A percentile compares a stretch with the other conserved stretches of the same genome.
Evolutionary conservation across 441 rosid species (phyloP).

Genomic region (Croton setiger): DNA sequence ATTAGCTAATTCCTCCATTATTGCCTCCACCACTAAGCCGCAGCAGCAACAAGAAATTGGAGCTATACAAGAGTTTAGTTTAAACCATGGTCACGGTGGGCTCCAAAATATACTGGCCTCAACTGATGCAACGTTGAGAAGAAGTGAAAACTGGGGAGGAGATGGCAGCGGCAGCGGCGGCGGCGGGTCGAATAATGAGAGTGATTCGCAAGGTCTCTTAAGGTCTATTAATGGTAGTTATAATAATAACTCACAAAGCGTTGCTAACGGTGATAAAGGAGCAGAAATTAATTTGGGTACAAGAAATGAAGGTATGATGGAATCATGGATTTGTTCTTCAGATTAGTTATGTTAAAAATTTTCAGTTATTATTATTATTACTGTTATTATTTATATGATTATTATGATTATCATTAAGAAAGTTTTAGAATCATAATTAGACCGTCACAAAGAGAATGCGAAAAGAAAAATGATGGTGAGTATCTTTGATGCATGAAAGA

Average conservation of each 20-base stretch:
- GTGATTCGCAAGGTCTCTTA: conserved; percentile 22
- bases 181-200: conserved; percentile 8
- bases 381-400: background rate
- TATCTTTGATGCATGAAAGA: conserved; percentile 32
- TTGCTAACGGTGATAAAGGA: conserved; percentile 37
- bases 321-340: conserved; percentile 84
- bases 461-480: conserved; percentile 26
- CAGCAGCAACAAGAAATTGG: conserved; percentile 30
- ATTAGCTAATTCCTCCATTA: conserved; percentile 33
- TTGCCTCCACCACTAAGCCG: conserved; percentile 25
- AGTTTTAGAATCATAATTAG: conserved; percentile 4
- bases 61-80: conserved; percentile 42
- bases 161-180: conserved; percentile 9
- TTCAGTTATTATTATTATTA: background rate
- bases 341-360: conserved; percentile 31
- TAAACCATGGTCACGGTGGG: conserved; percentile 35
- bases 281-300: conserved; percentile 26
- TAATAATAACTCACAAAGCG: conserved; percentile 29
- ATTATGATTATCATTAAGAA: conserved; percentile 4
- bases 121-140: conserved; percentile 24
- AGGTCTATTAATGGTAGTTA: conserved; percentile 39
- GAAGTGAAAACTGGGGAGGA: conserved; percentile 33
- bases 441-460: conserved; percentile 5
- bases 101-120: conserved; percentile 30
- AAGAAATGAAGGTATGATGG: conserved; percentile 70